Evolutionary conservation across 2,329 filamentous ascomycete species (phyloP).

Genomic region (Fusarium tupiense): DNA sequence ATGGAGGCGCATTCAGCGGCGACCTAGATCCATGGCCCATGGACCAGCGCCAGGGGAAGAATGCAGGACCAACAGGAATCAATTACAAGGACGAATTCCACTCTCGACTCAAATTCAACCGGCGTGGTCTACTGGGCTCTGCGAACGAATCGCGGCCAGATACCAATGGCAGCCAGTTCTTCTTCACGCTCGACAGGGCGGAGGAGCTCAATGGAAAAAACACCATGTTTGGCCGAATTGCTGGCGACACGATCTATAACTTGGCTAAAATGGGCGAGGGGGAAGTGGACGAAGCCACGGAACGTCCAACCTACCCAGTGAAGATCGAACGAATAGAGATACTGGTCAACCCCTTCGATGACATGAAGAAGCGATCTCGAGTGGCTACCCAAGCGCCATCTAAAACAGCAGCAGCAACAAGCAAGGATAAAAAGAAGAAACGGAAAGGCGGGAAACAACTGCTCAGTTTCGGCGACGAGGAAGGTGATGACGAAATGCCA

Average conservation of each 20-base stretch:
- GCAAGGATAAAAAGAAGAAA: constrained; percentile 72
- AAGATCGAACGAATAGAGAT: constrained; percentile 80
- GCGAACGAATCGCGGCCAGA: constrained; percentile 83
- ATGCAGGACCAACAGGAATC: constrained; percentile 67
- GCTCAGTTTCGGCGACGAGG: constrained; percentile 80
- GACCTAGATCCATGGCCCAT: constrained; percentile 78
- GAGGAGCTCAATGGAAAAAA: constrained; percentile 90
- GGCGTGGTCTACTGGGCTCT: constrained; percentile 93
- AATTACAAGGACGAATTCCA: constrained; percentile 89
- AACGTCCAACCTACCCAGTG: constrained; percentile 86
- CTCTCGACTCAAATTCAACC: constrained; percentile 89
- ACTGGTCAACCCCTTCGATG: constrained; percentile 82
- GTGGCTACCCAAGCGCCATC: constrained; percentile 59
- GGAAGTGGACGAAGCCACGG: constrained; percentile 80
- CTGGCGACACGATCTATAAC: constrained; percentile 96
- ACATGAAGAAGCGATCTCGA: constrained; percentile 77
- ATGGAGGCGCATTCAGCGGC: constrained; percentile 79
- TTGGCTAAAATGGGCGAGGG: constrained; percentile 91
- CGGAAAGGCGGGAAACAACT: constrained; percentile 79
- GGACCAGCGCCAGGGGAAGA: constrained; percentile 70
- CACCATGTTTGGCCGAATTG: constrained; percentile 91
- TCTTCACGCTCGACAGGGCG: constrained; percentile 87
- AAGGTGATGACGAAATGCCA: constrained; percentile 63
- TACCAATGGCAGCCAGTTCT: constrained; percentile 96
- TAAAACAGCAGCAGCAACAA: constrained; percentile 48